These are phyloP conservation scores for Fraxinus greggii DNA, from an alignment of 305 asterid genomes.

Conservation along the genomic window DNA sequence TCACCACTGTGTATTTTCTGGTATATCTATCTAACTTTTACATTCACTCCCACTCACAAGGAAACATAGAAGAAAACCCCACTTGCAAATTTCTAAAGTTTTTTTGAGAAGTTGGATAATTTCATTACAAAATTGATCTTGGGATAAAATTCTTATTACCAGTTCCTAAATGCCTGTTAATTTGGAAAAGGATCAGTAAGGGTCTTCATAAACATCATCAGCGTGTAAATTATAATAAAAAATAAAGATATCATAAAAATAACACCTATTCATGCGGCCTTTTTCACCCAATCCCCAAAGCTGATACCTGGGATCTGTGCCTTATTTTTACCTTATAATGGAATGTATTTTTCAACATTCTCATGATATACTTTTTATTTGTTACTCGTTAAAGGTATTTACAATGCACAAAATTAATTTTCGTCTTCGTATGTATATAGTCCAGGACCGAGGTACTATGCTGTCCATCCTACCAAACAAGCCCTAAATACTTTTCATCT, in stretches of 20 bases:
- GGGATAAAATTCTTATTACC: not conserved
- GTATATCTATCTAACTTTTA: not conserved
- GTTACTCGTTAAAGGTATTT: not conserved
- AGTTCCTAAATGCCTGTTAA: not conserved
- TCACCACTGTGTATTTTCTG: not conserved
- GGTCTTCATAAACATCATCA: not conserved
- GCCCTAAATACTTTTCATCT: not conserved
- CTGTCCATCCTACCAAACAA: not conserved
- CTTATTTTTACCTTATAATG: not conserved
- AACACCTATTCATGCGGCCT: not conserved
- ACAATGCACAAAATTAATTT: not conserved
- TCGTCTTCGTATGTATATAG: not conserved
- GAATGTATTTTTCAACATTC: not conserved
- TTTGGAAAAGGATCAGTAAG: not conserved
- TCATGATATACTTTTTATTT: not conserved
- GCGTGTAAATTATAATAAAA: not conserved
- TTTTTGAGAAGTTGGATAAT: not conserved
- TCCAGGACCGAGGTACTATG: not conserved
- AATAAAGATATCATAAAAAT: not conserved
- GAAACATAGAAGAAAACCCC: not conserved
- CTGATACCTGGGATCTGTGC: not conserved
- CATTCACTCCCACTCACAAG: not conserved
- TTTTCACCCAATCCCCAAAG: not conserved
- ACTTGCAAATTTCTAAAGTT: not conserved
- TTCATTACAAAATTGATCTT: not conserved